A percentile compares a stretch with the other conserved stretches of the same genome.
phyloP scores from a whole-genome alignment of 2,329 filamentous ascomycete genomes.

The Epichloe gansuensis region DNA sequence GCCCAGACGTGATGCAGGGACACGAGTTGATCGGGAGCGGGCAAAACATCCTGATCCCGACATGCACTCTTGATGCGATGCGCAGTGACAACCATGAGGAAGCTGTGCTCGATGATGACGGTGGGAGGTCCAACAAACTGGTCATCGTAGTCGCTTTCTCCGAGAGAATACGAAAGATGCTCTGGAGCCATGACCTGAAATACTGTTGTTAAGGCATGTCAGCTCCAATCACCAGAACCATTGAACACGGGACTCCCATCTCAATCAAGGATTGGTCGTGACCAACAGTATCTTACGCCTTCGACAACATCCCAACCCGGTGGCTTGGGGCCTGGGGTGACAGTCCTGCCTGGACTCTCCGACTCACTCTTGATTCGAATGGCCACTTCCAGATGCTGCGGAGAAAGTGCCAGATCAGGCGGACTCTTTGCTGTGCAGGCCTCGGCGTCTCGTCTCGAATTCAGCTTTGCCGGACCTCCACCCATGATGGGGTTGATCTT shows the following conservation, averaged over 20 bases:
- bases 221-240: background rate
- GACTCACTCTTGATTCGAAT: background rate
- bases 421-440: background rate
- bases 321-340: background rate
- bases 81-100: constrained; percentile 4
- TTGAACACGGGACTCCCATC: too few relatives aligned
- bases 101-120: constrained; percentile 4
- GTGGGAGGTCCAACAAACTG: constrained; percentile 2
- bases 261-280: background rate
- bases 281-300: constrained; percentile 2
- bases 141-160: constrained; percentile 1
- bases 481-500: background rate
- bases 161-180: constrained; percentile 2
- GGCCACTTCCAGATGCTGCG: background rate
- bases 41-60: background rate
- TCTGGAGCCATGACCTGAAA: constrained; percentile 4
- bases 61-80: constrained; percentile 4
- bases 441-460: background rate
- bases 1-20: background rate
- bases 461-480: background rate
- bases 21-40: constrained; percentile 1
- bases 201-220: background rate
- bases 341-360: background rate
- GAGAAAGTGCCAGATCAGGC: background rate
- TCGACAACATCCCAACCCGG: constrained; percentile 4